phyloP scores from a whole-genome alignment of 257 asterid species.

The Thymus quinquecostatus region DNA sequence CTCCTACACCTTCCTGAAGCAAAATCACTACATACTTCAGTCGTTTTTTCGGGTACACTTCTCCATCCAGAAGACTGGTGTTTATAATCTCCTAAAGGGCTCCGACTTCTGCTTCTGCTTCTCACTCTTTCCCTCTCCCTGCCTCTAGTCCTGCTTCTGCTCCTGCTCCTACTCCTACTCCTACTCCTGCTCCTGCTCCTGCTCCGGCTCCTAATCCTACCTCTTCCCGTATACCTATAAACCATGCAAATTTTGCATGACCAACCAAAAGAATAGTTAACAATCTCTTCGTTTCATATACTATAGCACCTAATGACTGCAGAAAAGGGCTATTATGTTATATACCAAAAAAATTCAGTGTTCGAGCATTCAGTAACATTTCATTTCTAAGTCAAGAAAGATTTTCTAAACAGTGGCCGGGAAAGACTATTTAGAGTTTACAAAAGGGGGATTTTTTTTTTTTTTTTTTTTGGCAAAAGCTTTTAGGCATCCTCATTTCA shows the following conservation, averaged over 20 bases:
- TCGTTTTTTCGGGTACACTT: slow-evolving; percentile 47
- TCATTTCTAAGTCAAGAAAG: background rate
- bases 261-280: slow-evolving; percentile 11
- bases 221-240: slow-evolving; percentile 56
- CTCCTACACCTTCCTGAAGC: slow-evolving; percentile 65
- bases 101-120: slow-evolving; percentile 64
- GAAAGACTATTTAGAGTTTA: background rate
- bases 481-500: background rate
- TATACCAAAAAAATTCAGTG: background rate
- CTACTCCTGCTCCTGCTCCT: slow-evolving; percentile 63
- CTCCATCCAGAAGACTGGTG: slow-evolving; percentile 59
- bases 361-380: background rate
- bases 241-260: background rate
- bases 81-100: slow-evolving; percentile 55
- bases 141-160: slow-evolving; percentile 37
- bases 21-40: slow-evolving; percentile 66
- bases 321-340: background rate
- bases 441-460: background rate
- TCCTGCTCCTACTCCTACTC: slow-evolving; percentile 36
- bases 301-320: slow-evolving; percentile 7
- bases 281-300: background rate
- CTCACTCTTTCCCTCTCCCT: slow-evolving; percentile 33
- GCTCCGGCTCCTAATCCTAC: slow-evolving; percentile 69
- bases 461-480: background rate
- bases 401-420: background rate